phyloP scores from a whole-genome alignment of 1,139 yeast species.

The Kazachstania sp. region DNA sequence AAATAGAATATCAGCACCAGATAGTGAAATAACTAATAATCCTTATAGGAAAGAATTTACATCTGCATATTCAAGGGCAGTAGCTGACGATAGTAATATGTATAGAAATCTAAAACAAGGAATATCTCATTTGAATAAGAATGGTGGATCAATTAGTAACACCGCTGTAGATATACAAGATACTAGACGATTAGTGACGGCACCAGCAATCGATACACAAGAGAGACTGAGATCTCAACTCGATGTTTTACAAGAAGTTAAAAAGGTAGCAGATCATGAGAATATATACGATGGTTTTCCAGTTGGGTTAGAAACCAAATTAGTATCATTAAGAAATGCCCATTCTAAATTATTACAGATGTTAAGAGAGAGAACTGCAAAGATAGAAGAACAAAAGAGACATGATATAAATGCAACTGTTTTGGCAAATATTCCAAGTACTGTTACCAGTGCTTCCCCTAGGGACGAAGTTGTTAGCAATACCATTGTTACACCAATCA shows the following conservation, averaged over 20 bases:
- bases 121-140: not conserved
- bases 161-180: not conserved
- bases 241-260: conserved; percentile 71
- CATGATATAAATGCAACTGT: conserved; percentile 10
- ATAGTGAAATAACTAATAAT: not conserved
- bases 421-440: conserved; percentile 5
- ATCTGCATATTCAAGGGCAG: not conserved
- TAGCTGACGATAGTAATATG: not conserved
- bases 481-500: not conserved
- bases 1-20: not conserved
- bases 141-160: not conserved
- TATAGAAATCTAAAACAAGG: not conserved
- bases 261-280: conserved; percentile 51
- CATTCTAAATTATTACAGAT: conserved; percentile 53
- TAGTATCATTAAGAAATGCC: conserved; percentile 46
- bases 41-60: not conserved
- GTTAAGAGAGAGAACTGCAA: conserved; percentile 34
- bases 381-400: conserved; percentile 12
- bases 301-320: conserved; percentile 47
- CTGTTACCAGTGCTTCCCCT: not conserved
- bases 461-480: conserved; percentile 1
- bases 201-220: conserved; percentile 51
- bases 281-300: conserved; percentile 47
- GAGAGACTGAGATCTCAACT: conserved; percentile 80
- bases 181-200: conserved; percentile 34